Base-by-base conservation (phyloP, 2,329 filamentous ascomycete genomes). In the Thermoascus crustaceus region DNA sequence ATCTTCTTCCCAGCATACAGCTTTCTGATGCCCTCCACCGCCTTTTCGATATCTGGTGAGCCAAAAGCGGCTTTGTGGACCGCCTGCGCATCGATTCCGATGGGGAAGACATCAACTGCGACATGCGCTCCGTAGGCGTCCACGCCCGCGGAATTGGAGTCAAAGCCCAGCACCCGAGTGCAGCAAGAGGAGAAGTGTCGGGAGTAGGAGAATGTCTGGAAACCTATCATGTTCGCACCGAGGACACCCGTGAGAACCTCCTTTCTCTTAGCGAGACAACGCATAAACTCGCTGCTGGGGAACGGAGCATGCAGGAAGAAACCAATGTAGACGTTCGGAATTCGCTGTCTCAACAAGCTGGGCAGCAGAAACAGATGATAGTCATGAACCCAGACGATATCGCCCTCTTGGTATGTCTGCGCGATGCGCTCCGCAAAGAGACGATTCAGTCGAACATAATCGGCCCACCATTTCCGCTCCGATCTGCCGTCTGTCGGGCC, bases 281-380 rank as follows among this genome's bases (percentile, higher is more conserved):
- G 78, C 57, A 95, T 77, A 56, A 94, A 95, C 62, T 96, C 91
- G 69, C 85, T 94, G 63, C 87, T 94, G 21, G 89, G 89, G 62
- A 96, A 96, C 0, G 89, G 89, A 30, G 86, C 82, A 61, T 96
- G 89, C 30, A 96, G 71, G 68, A 86, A 96, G 68, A 95, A 95
- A 35, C 86, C 82, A 54, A 95, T 88, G 66, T 94, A 93, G 63
- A 94, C 85, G 58, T 87, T 85, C 3, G 87, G 85, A 11, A 88
- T 71, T 26, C 82, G 78, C 59, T 94, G 87, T 31, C 89, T 81
- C 40, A 96, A 69, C 67, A 96, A 78, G 62, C 80, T 87, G 2
- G 91, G 89, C 3, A 96, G 75, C 16, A 96, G 72, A 60, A 96
- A 78, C 31, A 96, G 75, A 55, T 94, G 88, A 61, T 94, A 95